Evolutionary conservation across 1,139 yeast genomes (phyloP).

Genomic region (Suhomyces panamericanus): DNA sequence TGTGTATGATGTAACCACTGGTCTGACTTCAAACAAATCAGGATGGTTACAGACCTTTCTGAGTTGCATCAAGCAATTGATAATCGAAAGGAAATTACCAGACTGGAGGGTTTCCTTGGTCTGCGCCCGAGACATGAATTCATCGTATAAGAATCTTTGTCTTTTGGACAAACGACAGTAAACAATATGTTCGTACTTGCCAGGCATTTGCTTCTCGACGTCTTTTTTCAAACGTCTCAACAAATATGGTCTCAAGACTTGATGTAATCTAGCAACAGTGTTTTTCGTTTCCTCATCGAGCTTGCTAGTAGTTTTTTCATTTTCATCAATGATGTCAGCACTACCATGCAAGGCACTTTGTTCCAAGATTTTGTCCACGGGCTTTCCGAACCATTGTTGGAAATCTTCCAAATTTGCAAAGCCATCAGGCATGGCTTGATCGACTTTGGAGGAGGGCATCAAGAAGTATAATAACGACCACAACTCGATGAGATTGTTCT

Average conservation of each 20-base stretch:
- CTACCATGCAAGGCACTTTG: constrained; percentile 46
- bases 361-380: constrained; percentile 90
- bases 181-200: constrained; percentile 90
- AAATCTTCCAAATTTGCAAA: constrained; percentile 95
- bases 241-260: constrained; percentile 88
- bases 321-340: constrained; percentile 47
- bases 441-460: constrained; percentile 85
- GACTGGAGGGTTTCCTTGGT: constrained; percentile 92
- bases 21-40: constrained; percentile 93
- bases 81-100: constrained; percentile 92
- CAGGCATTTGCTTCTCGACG: constrained; percentile 99
- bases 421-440: constrained; percentile 84
- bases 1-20: constrained; percentile 87
- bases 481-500: constrained; percentile 85
- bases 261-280: constrained; percentile 88
- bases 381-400: constrained; percentile 97
- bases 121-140: constrained; percentile 95
- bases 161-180: constrained; percentile 91
- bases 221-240: constrained; percentile 91
- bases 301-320: constrained; percentile 37
- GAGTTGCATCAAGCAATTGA: constrained; percentile 96
- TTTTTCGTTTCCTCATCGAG: constrained; percentile 70
- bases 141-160: constrained; percentile 90
- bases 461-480: constrained; percentile 92
- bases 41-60: constrained; percentile 98